Base-by-base conservation (phyloP, 257 asterid genomes). In the Rhazya stricta region DNA sequence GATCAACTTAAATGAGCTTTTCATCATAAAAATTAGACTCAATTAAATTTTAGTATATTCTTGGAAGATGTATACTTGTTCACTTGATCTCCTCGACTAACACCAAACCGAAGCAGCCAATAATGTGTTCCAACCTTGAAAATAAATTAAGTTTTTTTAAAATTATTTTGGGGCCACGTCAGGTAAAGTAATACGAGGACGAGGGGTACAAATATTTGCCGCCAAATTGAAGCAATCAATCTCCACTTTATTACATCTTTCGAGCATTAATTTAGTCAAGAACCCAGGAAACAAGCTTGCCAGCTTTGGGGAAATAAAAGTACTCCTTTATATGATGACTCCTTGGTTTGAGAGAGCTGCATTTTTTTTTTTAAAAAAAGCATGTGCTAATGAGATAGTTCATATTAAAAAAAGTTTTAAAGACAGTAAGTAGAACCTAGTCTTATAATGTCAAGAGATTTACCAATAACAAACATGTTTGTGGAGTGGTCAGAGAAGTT, bases 181-280 rank as follows among this genome's bases (percentile, higher is more conserved):
- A n/a, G n/a, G n/a, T 19, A 21, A 12, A 3, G 16, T 27, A 69
- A 37, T 29, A 18, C 25, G 23, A 43, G n/a, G n/a, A n/a, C 10
- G 50, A 6, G 15, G 50, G 50, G 50, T 21, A 54, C 9, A 56
- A n/a, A n/a, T 48, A 21, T 57, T 72, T 15, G 68, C 41, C 37
- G 68, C 41, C 37, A 57, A 30, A 39, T 51, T 46, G 23, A 45
- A 1, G 18, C 18, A 41, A 83, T 27, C 54, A 67, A 73, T 25
- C 65, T 67, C 42, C 42, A 39, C 48, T 10, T 10, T 13, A 7
- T 3, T 68, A 65, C 21, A 27, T 23, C 25, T 74, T 74, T 57
- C 62, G 18, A 36, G 62, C 63, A 72, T 36, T n/a, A n/a, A n/a
- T n/a, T 56, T 67, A 66, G 79, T 79, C 58, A 58, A 6, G 53